Percentiles rank a stretch among this genome's conserved stretches.
These are phyloP conservation scores for Cladochytrium replicatum DNA, from an alignment of 192 early-diverging fungal species.

Conservation along the genomic window DNA sequence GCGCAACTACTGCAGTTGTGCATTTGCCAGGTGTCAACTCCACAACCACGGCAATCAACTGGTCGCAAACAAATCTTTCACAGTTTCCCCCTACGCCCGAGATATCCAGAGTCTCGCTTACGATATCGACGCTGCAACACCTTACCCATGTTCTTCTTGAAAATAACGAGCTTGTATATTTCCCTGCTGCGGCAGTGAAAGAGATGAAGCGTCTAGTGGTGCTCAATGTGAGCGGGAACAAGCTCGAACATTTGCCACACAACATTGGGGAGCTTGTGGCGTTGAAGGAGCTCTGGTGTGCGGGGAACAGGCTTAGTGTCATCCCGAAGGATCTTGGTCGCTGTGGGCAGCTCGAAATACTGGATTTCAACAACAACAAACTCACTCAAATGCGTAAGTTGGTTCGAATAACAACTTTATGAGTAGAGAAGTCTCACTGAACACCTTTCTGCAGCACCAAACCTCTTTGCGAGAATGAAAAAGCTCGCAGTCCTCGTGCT, in stretches of 20 bases:
- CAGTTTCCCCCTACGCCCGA: no score
- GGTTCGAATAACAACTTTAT: slow-evolving; percentile 1
- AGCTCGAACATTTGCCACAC: slow-evolving; percentile 12
- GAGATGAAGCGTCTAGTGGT: no score
- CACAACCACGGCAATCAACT: no score
- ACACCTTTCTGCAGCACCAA: slow-evolving; percentile 4
- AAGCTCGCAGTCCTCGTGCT: slow-evolving; percentile 22
- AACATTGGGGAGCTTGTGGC: slow-evolving; percentile 10
- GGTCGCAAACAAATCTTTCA: no score
- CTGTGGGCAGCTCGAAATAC: slow-evolving; percentile 20
- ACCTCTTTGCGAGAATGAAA: slow-evolving; percentile 9
- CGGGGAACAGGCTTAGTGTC: slow-evolving; percentile 12
- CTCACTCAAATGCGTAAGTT: slow-evolving; percentile 24
- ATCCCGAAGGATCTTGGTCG: slow-evolving; percentile 20
- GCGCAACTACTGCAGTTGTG: no score
- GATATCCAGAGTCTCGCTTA: no score
- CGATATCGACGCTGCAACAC: no score
- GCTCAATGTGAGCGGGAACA: no score
- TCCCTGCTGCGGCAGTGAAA: no score
- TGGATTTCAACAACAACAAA: slow-evolving; percentile 26
- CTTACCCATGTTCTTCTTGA: no score
- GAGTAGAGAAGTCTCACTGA: not conserved
- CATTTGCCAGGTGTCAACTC: no score
- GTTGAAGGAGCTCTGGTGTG: slow-evolving; percentile 26
- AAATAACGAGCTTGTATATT: no score